Percentiles rank a stretch among this genome's conserved stretches.
Conservation (phyloP, 2,329 filamentous ascomycete species). For the Orbilia brochopaga region DNA sequence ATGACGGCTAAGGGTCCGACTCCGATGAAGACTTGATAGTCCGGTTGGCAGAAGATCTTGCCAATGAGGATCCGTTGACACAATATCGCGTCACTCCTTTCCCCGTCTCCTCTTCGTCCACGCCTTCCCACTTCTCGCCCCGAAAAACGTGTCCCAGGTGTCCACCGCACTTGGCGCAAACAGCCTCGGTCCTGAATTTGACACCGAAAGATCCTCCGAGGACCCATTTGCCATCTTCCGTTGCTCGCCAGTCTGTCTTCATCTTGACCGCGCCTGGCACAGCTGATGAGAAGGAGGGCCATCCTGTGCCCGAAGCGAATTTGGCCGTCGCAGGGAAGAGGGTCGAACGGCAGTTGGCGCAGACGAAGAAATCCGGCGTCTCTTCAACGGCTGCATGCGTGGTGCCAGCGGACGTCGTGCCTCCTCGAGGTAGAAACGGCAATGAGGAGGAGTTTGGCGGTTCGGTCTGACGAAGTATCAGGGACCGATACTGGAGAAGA, state of each 20-base stretch:
- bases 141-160: constrained; percentile 43
- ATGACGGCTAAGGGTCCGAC: no score
- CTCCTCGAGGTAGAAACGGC: constrained; percentile 10
- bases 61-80: constrained; percentile 30
- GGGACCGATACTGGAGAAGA: constrained; percentile 19
- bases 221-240: constrained; percentile 40
- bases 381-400: not conserved
- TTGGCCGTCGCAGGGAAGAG: constrained; percentile 23
- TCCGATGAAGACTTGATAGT: no score
- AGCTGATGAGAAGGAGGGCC: constrained; percentile 42
- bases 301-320: constrained; percentile 34
- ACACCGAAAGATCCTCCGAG: constrained; percentile 29
- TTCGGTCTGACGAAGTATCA: constrained; percentile 40
- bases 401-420: not conserved
- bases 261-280: constrained; percentile 34
- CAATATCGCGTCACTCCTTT: constrained; percentile 46
- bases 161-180: constrained; percentile 25
- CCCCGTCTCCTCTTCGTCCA: constrained; percentile 28
- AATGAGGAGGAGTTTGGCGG: constrained; percentile 30
- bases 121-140: constrained; percentile 34
- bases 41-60: not conserved
- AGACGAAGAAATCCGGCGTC: constrained; percentile 8
- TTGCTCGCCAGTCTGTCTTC: constrained; percentile 41
- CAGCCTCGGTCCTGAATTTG: constrained; percentile 37
- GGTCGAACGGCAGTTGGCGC: constrained; percentile 27